Conservation (phyloP, 2,329 filamentous ascomycete genomes). For the Aspergillus proliferans region DNA sequence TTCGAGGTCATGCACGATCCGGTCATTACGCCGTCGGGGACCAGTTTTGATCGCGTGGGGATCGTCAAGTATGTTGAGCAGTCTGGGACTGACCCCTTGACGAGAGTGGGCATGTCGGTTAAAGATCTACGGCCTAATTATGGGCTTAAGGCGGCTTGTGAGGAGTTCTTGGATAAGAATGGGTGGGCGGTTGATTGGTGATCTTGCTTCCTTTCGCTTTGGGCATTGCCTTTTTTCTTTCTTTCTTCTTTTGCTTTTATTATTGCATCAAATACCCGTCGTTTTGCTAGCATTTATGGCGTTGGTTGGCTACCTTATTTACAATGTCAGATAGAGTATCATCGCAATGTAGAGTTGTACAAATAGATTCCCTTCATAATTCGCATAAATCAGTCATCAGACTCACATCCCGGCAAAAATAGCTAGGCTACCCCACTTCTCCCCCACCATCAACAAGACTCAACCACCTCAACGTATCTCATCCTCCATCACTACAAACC, state of each 20-base stretch:
- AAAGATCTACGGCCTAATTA: constrained; percentile 75
- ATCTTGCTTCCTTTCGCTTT: constrained; percentile 3
- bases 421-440: too few species aligned
- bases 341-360: too few species aligned
- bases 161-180: constrained; percentile 77
- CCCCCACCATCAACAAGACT: too few species aligned
- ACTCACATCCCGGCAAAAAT: too few species aligned
- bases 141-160: constrained; percentile 71
- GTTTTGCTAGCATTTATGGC: neutral
- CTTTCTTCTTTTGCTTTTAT: constrained; percentile 1
- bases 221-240: neutral
- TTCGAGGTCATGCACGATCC: constrained; percentile 49
- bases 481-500: constrained; percentile 4
- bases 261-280: neutral
- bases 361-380: too few species aligned
- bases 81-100: constrained; percentile 72
- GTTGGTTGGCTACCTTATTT: neutral
- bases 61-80: constrained; percentile 80
- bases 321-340: too few species aligned
- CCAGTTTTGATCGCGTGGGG: constrained; percentile 81
- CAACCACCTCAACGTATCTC: neutral
- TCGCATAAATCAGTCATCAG: too few species aligned
- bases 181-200: constrained; percentile 92
- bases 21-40: constrained; percentile 63
- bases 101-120: constrained; percentile 63